Percentiles rank a stretch among this genome's conserved stretches.
These are phyloP conservation scores for Fusarium solani-melongenae DNA, from an alignment of 2,329 filamentous ascomycete species.

Conservation along the genomic window DNA sequence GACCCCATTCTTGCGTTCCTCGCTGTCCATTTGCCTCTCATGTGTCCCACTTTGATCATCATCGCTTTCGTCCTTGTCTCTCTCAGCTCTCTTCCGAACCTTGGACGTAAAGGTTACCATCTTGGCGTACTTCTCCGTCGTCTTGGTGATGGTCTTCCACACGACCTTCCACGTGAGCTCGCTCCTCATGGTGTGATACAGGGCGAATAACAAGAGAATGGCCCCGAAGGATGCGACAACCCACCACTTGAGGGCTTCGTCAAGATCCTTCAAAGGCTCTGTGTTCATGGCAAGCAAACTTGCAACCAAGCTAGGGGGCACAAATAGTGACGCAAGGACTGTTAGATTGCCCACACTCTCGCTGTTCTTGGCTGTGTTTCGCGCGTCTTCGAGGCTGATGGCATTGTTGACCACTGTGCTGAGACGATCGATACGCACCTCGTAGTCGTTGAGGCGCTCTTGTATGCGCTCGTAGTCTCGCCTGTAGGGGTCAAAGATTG, in stretches of 20 bases:
- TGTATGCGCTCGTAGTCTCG: background rate
- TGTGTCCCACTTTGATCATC: background rate
- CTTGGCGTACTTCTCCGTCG: background rate
- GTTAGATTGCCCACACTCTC: background rate
- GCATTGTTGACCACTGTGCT: slow-evolving; percentile 4
- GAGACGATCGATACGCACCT: background rate
- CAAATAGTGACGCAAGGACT: background rate
- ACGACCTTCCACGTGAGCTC: background rate
- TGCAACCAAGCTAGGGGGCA: background rate
- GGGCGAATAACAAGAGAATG: slow-evolving; percentile 10
- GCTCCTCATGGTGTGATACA: background rate
- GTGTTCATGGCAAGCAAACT: background rate
- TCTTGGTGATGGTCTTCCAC: background rate
- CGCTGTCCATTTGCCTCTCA: background rate
- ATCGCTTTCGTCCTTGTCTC: background rate
- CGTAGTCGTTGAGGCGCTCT: background rate
- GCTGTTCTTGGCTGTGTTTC: background rate
- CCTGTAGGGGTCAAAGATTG: background rate
- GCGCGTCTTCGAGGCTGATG: background rate
- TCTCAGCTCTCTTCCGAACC: background rate
- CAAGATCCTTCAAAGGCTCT: background rate
- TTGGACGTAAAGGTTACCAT: background rate
- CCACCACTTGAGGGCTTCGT: background rate
- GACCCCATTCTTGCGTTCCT: background rate
- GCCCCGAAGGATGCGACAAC: background rate